A percentile compares a stretch with the other conserved stretches of the same genome.
Evolutionary conservation across 345 rosid species (phyloP).

Genomic region (Nasturtium officinale): DNA sequence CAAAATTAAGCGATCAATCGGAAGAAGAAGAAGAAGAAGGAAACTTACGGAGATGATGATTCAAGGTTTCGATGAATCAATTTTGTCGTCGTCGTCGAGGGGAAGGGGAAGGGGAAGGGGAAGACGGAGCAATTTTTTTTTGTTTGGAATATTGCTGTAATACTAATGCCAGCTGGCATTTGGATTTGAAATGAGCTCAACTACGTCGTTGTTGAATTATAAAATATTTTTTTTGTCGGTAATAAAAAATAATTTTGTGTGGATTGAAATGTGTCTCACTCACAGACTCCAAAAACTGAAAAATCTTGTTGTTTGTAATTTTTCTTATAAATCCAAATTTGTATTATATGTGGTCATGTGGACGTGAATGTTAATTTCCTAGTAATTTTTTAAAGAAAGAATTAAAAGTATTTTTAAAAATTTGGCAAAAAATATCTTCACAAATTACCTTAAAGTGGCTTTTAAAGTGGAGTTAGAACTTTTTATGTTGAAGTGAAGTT

Average conservation of each 20-base stretch:
- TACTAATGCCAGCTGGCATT: slow-evolving; percentile 32
- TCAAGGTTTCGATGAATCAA: slow-evolving; percentile 16
- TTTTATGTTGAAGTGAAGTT: too few species aligned
- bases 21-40: background rate
- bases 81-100: slow-evolving; percentile 25
- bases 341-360: background rate
- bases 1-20: slow-evolving; percentile 9
- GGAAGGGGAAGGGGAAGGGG: slow-evolving; percentile 1
- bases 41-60: slow-evolving; percentile 37
- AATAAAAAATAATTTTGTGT: slow-evolving; percentile 1
- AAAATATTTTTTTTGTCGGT: slow-evolving; percentile 17
- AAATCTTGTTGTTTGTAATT: background rate
- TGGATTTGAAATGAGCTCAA: background rate
- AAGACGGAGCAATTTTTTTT: background rate
- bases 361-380: background rate
- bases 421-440: too few species aligned
- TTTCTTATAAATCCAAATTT: background rate
- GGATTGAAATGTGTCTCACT: slow-evolving; percentile 2
- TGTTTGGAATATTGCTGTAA: background rate
- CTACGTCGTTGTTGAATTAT: background rate
- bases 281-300: background rate
- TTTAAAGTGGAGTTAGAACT: too few species aligned
- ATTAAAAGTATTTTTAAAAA: too few species aligned
- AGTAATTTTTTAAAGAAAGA: too few species aligned
- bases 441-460: too few species aligned